Evolutionary conservation across 768 basidiomycete genomes (phyloP), one percentile per base, ranked within the genome.

Genomic region (Auriscalpium vulgare): DNA sequence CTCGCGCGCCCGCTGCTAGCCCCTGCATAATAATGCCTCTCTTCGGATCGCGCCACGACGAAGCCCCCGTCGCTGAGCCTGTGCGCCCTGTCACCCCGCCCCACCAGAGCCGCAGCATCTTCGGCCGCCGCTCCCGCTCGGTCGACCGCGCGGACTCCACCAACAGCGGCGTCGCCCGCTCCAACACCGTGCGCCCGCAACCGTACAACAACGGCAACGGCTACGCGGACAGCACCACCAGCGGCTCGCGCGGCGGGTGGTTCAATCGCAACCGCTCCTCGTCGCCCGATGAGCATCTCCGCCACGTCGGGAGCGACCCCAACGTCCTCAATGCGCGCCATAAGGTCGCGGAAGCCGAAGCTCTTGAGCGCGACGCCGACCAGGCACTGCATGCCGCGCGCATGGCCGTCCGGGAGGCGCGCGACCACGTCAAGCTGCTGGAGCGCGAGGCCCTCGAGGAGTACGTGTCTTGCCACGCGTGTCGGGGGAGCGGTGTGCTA

Each of bases 311-410:
- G 35, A 56, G 66, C 40, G 82, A 84, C 58, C 77, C 80, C 8
- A 68, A 69, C 34, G 78, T 85, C 58, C 49, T 70, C 8, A 62
- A 66, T 4, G 83, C 80, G 8, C 78, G 77, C 46, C 68, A 78
- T 61, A 81, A 78, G 36, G 54, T 56, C 29, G 17, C 43, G 23
- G 47, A 53, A 10, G 54, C 56, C 11, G 53, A 56, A 44, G 11
- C 17, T n/a, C 38, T 53, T 4, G 56, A 60, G 13, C 47, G 53
- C 16, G 46, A 47, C 38, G 53, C 53, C 35, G 54, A 37, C n/a
- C 40, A 23, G 8, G 57, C 59, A 1, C 38, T 58, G 47, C 3
- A 23, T 17, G 38, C 29, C 6, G 47, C 57, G 21, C 43, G 59
- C 21, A 16, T 9, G 7, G 56, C 50, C 37, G 53, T 54, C 13